A percentile compares a stretch with the other conserved stretches of the same genome.
These are phyloP conservation scores for Dalbergia cultrata DNA, from an alignment of 306 rosid species.

Conservation along the genomic window DNA sequence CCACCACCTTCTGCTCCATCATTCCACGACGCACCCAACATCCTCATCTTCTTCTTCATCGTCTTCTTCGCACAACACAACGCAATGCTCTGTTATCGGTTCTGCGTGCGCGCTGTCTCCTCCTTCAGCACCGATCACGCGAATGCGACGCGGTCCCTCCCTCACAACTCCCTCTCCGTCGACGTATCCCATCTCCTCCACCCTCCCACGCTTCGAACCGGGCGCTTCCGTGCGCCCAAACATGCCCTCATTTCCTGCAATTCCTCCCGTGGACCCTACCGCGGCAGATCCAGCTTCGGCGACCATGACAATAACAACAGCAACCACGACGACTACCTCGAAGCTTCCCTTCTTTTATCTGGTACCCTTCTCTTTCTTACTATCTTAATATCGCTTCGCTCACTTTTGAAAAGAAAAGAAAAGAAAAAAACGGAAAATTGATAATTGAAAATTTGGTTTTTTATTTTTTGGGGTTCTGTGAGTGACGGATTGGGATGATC, in stretches of 20 bases:
- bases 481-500: slow-evolving; percentile 8
- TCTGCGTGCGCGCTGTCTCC: slow-evolving; percentile 42
- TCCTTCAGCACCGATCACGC: slow-evolving; percentile 57
- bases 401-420: background rate
- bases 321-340: slow-evolving; percentile 60
- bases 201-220: slow-evolving; percentile 36
- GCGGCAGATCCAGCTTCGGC: slow-evolving; percentile 57
- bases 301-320: slow-evolving; percentile 40
- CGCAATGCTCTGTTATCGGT: slow-evolving; percentile 55
- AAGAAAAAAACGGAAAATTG: too few relatives aligned
- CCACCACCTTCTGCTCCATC: background rate
- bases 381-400: background rate
- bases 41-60: background rate
- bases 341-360: slow-evolving; percentile 91
- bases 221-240: slow-evolving; percentile 50
- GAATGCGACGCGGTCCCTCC: slow-evolving; percentile 43
- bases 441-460: background rate
- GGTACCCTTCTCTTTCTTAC: slow-evolving; percentile 54
- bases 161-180: slow-evolving; percentile 38
- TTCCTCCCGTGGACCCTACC: slow-evolving; percentile 56
- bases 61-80: background rate
- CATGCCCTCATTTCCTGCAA: slow-evolving; percentile 64
- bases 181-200: slow-evolving; percentile 49
- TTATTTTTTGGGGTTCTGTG: background rate
- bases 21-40: too few relatives aligned